These are phyloP conservation scores for Colletotrichum acutatum DNA, from an alignment of 2,329 filamentous ascomycete species.

Conservation along the genomic window DNA sequence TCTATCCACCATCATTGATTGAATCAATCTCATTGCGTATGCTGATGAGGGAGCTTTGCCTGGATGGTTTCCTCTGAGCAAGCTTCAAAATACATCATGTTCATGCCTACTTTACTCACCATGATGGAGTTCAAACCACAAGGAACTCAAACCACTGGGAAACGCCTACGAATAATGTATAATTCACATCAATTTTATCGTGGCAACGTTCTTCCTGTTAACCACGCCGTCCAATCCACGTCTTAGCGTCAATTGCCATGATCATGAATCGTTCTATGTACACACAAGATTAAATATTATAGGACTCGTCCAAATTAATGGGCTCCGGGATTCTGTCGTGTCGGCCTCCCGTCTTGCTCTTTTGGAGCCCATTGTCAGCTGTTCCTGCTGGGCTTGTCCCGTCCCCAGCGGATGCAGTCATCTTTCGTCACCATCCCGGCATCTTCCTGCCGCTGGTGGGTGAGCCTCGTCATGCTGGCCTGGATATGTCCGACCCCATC, in stretches of 20 bases:
- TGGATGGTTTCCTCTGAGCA: background rate
- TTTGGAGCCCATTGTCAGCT: conserved; percentile 26
- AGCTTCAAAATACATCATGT: background rate
- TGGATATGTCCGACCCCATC: conserved; percentile 32
- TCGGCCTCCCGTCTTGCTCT: conserved; percentile 26
- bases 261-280: conserved; percentile 41
- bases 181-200: conserved; percentile 33
- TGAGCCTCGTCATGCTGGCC: conserved; percentile 27
- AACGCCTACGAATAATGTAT: background rate
- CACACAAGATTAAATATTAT: conserved; percentile 46
- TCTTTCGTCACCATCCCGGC: conserved; percentile 37
- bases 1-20: too few species aligned
- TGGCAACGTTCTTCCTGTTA: conserved; percentile 34
- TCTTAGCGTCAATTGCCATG: conserved; percentile 34
- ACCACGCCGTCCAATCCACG: conserved; percentile 32
- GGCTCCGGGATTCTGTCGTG: conserved; percentile 31
- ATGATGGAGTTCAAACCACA: too few species aligned
- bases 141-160: background rate
- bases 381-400: conserved; percentile 31
- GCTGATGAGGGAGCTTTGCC: background rate
- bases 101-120: too few species aligned
- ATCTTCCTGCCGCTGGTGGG: conserved; percentile 30
- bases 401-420: conserved; percentile 30
- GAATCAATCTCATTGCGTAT: background rate
- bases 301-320: conserved; percentile 33